Evolutionary conservation across 2,329 filamentous ascomycete species (phyloP).

Genomic region (Ophiostoma novo-ulmi): DNA sequence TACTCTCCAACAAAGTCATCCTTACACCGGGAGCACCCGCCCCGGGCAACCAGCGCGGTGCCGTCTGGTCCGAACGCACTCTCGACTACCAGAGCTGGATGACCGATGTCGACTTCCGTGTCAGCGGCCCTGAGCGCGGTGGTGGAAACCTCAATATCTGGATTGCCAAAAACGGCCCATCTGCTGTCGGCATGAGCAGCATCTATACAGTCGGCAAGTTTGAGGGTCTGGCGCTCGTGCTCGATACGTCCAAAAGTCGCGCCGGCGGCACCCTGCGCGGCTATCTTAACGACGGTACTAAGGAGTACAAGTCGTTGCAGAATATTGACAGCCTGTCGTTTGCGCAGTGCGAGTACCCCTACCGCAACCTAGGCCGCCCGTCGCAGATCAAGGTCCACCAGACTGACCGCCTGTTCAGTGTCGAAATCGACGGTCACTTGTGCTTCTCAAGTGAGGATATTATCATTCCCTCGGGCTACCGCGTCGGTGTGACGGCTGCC

Average conservation of each 20-base stretch:
- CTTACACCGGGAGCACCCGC: constrained; percentile 80
- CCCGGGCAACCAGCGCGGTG: constrained; percentile 78
- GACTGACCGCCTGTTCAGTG: constrained; percentile 60
- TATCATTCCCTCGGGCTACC: constrained; percentile 71
- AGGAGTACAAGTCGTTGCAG: constrained; percentile 72
- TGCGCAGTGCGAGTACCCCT: constrained; percentile 83
- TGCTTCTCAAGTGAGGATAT: constrained; percentile 85
- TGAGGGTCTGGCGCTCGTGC: constrained; percentile 80
- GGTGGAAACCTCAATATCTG: constrained; percentile 91
- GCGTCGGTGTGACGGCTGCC: constrained; percentile 80
- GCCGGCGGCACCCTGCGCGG: constrained; percentile 73
- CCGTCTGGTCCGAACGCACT: constrained; percentile 68
- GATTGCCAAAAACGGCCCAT: constrained; percentile 68
- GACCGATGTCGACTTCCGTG: constrained; percentile 80
- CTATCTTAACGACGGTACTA: constrained; percentile 86
- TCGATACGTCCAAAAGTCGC: constrained; percentile 74
- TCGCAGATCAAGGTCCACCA: constrained; percentile 72
- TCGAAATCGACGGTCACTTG: constrained; percentile 69
- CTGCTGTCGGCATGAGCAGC: constrained; percentile 63
- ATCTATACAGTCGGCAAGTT: constrained; percentile 81
- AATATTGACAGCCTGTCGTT: constrained; percentile 83
- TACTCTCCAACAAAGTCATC: constrained; percentile 84
- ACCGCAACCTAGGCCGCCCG: constrained; percentile 84
- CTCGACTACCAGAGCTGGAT: constrained; percentile 68
- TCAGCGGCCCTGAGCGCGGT: constrained; percentile 75